Evolutionary conservation across 352 stramenopile genomes (phyloP), one percentile per base, ranked within the genome.

Genomic region (Phytopythium cucurbitacearum): DNA sequence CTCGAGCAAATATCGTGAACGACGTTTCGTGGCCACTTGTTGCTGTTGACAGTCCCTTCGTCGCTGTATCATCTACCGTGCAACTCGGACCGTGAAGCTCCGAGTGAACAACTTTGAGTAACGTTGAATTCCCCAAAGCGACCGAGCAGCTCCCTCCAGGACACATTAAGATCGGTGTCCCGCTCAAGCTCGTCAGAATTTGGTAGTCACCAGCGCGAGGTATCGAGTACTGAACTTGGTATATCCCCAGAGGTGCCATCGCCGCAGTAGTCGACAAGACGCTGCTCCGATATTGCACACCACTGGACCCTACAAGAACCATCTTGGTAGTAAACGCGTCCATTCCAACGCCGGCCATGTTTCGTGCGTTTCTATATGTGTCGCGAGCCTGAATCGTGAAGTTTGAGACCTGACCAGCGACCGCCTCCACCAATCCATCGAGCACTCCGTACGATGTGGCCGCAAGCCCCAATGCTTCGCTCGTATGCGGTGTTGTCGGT

Each of bases 301-400:
- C 76, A 6, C 53, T 40, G 51, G 89, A 73, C 0, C 40, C 48
- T 21, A 64, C 56, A 36, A 86, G 69, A 58, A 89, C 81, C 64
- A 98, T 95, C 16, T 85, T 86, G 0, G 87, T 97, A 40, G 83
- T 64, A 39, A 98, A 95, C 0, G 65, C 59, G 50, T 98, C 91
- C 15, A 42, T 41, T 2, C 64, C 68, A 28, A 57, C 39, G 0
- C 52, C 65, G 7, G 58, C 78, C 52, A 16, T 73, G 73, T 44
- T 64, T 39, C 59, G 69, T 32, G 21, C 68, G 57, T 99, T 99
- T 2, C 74, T 78, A 65, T 97, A 98, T 0, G 91, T 94, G 64
- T 99, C 96, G 37, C 96, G 95, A 3, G 95, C 81, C 60, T 98
- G 93, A 48, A 98, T 96, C n/a, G 87, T 95, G 60, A 99, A 97